These are phyloP conservation scores for Cardiospermum halicacabum DNA, from an alignment of 345 rosid species.

Conservation along the genomic window DNA sequence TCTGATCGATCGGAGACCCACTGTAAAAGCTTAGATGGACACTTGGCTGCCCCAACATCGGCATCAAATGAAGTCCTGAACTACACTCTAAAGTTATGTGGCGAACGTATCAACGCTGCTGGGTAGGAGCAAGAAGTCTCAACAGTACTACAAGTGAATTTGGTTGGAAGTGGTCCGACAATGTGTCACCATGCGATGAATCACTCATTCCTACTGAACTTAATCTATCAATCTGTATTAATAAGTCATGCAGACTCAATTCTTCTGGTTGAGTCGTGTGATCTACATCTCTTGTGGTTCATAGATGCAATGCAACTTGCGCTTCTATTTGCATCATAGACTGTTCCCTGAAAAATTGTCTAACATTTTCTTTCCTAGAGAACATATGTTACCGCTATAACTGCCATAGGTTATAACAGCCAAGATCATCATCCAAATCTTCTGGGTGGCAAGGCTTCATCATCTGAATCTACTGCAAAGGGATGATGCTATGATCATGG, in stretches of 20 bases:
- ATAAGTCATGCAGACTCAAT: conserved; percentile 31
- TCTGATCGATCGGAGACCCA: conserved; percentile 40
- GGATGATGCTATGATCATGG: conserved; percentile 96
- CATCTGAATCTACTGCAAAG: conserved; percentile 83
- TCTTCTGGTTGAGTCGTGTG: conserved; percentile 42
- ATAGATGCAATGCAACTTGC: conserved; percentile 54
- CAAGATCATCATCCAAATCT: too few relatives aligned
- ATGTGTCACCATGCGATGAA: conserved; percentile 47
- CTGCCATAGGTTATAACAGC: conserved; percentile 78
- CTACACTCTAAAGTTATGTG: conserved; percentile 48
- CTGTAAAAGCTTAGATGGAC: conserved; percentile 52
- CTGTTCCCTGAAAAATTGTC: background rate
- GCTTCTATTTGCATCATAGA: conserved; percentile 62
- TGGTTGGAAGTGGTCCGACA: conserved; percentile 83
- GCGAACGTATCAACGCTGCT: conserved; percentile 41
- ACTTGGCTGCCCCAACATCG: conserved; percentile 58
- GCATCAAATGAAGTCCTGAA: conserved; percentile 50
- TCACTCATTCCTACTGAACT: conserved; percentile 31
- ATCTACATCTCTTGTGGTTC: conserved; percentile 37
- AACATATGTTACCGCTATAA: conserved; percentile 57
- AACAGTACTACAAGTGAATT: conserved; percentile 28
- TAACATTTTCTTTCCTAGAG: conserved; percentile 31
- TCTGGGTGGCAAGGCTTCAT: conserved; percentile 77
- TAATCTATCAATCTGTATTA: conserved; percentile 34
- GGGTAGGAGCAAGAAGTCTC: conserved; percentile 73